Evolutionary conservation across 441 rosid species (phyloP).

Genomic region (Omphalea diandra): DNA sequence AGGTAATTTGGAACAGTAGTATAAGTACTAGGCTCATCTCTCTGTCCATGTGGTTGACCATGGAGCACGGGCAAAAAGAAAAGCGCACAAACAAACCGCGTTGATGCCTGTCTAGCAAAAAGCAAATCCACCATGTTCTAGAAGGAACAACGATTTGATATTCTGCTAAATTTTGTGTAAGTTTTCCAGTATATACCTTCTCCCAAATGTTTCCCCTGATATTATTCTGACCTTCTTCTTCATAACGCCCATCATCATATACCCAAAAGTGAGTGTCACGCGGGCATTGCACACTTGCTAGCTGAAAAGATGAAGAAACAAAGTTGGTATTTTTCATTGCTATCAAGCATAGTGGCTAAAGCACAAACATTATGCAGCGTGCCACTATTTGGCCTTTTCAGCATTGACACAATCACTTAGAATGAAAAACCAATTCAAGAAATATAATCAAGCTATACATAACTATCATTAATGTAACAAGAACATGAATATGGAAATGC

Average conservation of each 20-base stretch:
- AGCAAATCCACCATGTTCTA: constrained; percentile 30
- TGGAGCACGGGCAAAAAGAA: constrained; percentile 73
- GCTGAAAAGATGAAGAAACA: constrained; percentile 40
- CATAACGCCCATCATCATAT: constrained; percentile 98
- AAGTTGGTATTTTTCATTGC: constrained; percentile 12
- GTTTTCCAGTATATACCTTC: constrained; percentile 51
- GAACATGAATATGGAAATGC: background rate
- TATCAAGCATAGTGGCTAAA: background rate
- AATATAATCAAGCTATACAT: background rate
- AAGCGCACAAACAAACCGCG: constrained; percentile 62
- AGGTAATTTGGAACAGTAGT: constrained; percentile 62
- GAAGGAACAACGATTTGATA: constrained; percentile 13
- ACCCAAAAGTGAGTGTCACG: constrained; percentile 99
- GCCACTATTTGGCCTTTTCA: background rate
- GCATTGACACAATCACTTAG: background rate
- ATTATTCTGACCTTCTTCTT: constrained; percentile 99
- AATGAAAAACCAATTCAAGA: background rate
- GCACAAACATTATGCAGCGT: background rate
- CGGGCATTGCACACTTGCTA: constrained; percentile 96
- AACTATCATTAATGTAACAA: background rate
- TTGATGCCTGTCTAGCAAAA: constrained; percentile 68
- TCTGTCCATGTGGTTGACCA: constrained; percentile 51
- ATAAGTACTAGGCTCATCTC: constrained; percentile 64
- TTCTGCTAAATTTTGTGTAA: constrained; percentile 7
- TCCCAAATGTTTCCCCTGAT: constrained; percentile 99